Evolutionary conservation across 208 protist species (phyloP), one percentile per base, ranked within the genome.

Genomic region (Vickermania ingenoplastis): DNA sequence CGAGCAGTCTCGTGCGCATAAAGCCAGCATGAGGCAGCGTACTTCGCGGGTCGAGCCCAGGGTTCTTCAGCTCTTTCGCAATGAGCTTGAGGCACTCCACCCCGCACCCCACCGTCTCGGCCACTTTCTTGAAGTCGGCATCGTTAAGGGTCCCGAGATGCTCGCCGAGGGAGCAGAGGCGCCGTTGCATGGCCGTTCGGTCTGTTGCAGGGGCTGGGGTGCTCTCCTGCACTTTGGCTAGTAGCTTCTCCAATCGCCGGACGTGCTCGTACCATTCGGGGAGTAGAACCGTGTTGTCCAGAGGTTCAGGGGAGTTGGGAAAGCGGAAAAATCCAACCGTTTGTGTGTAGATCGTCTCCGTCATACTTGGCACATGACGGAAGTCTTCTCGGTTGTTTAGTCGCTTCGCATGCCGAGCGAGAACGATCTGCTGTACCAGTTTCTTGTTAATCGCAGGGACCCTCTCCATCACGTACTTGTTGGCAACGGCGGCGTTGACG

Each of bases 391-490:
- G 79, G 61, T 74, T 91, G 58, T 73, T 69, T 28, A 90, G 63
- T 56, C 68, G 65, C 25, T 66, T 69, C 1, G 74, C 53, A 60
- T 86, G 73, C 14, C 83, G 76, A 2, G 81, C 74, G 17, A 86
- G 75, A 55, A 92, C 75, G 45, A 95, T 85, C 61, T 88, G 81
- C n/a, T 89, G 79, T 1, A 89, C 83, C 13, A 86, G 59, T 36
- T 56, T 62, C 63, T 79, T 81, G 11, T 63, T 74, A 14, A 92
- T 73, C 26, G 85, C 90, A 2, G 86, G 77, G 17, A 96, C 79
- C 55, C 87, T 79, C 64, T 83, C 74, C 80, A 96, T 87, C 25
- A 96, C 74, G 56, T 81, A 85, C 31, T 75, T 73, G 54, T 81
- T 84, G 1, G 84, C 73, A 62, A 73, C 82, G 41, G 77, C 65